phyloP scores from a whole-genome alignment of 2,329 filamentous ascomycete genomes.

The Nothophaeocryptopus gaeumannii region DNA sequence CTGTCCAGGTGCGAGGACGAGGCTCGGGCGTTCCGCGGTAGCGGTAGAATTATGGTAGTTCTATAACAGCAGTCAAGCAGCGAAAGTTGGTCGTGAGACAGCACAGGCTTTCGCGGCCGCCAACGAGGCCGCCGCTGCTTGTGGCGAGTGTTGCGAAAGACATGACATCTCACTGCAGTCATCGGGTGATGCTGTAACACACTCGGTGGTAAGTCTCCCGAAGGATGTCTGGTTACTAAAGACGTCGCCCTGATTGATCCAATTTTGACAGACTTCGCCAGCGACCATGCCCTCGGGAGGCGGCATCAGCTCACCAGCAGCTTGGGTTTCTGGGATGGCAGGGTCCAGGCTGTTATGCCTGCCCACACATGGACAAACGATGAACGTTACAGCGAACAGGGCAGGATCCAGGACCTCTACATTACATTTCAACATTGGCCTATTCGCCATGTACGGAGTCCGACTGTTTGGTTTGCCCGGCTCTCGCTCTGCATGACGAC shows the following conservation, averaged over 20 bases:
- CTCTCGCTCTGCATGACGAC: neutral
- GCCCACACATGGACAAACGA: neutral
- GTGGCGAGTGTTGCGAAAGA: too few relatives aligned
- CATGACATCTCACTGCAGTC: too few relatives aligned
- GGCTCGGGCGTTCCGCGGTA: neutral
- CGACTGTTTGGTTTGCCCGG: neutral
- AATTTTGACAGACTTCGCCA: neutral
- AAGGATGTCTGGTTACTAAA: neutral
- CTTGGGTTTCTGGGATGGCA: neutral
- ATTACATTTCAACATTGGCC: slow-evolving; percentile 1
- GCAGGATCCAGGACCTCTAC: neutral
- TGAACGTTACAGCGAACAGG: too few relatives aligned
- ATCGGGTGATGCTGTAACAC: neutral
- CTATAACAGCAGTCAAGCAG: neutral
- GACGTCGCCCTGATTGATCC: neutral
- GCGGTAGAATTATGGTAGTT: neutral
- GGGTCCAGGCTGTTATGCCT: neutral
- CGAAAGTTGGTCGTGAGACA: neutral
- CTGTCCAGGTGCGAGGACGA: neutral
- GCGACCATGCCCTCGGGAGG: neutral
- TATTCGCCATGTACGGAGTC: neutral
- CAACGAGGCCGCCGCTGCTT: neutral
- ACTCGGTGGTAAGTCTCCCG: neutral
- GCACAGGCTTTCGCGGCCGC: neutral
- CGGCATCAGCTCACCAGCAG: slow-evolving; percentile 4